phyloP scores from a whole-genome alignment of 495 filamentous ascomycete genomes.

The Neurospora cerealis region DNA sequence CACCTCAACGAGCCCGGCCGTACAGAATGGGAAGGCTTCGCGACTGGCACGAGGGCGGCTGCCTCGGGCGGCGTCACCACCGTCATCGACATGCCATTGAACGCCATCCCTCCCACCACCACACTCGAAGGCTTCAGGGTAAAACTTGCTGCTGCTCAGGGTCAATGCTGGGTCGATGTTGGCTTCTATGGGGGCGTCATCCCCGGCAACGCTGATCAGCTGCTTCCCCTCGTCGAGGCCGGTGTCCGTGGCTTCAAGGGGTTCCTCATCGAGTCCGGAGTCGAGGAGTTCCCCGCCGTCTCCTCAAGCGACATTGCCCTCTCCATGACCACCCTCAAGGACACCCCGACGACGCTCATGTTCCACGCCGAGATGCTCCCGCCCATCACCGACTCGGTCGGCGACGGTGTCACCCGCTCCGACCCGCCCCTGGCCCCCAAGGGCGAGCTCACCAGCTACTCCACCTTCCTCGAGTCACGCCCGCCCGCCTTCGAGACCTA shows the following conservation, averaged over 20 bases:
- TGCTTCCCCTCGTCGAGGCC: slow-evolving; percentile 69
- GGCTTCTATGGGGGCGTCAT: slow-evolving; percentile 96
- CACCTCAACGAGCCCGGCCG: slow-evolving; percentile 96
- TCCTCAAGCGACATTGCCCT: slow-evolving; percentile 65
- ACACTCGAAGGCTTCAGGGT: slow-evolving; percentile 72
- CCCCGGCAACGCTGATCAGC: slow-evolving; percentile 74
- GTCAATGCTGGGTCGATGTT: slow-evolving; percentile 96
- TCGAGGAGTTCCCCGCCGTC: slow-evolving; percentile 92
- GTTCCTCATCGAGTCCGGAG: slow-evolving; percentile 92
- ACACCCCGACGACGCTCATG: slow-evolving; percentile 79
- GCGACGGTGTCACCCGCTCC: slow-evolving; percentile 65
- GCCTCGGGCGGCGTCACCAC: slow-evolving; percentile 98
- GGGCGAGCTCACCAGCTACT: slow-evolving; percentile 72
- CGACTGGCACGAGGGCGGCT: slow-evolving; percentile 83
- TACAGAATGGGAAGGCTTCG: slow-evolving; percentile 98
- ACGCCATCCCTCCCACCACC: slow-evolving; percentile 94
- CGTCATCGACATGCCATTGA: slow-evolving; percentile 95
- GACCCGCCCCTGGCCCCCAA: slow-evolving; percentile 61
- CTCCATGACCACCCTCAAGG: slow-evolving; percentile 69
- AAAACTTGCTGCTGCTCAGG: slow-evolving; percentile 76
- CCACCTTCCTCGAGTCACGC: slow-evolving; percentile 85
- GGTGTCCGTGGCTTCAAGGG: slow-evolving; percentile 96
- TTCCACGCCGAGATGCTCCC: slow-evolving; percentile 99
- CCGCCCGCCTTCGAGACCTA: slow-evolving; percentile 87
- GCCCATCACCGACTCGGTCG: slow-evolving; percentile 70